A percentile compares a stretch with the other conserved stretches of the same genome.
Evolutionary conservation across 352 stramenopile genomes (phyloP).

Genomic region (Pythium folliculosum): DNA sequence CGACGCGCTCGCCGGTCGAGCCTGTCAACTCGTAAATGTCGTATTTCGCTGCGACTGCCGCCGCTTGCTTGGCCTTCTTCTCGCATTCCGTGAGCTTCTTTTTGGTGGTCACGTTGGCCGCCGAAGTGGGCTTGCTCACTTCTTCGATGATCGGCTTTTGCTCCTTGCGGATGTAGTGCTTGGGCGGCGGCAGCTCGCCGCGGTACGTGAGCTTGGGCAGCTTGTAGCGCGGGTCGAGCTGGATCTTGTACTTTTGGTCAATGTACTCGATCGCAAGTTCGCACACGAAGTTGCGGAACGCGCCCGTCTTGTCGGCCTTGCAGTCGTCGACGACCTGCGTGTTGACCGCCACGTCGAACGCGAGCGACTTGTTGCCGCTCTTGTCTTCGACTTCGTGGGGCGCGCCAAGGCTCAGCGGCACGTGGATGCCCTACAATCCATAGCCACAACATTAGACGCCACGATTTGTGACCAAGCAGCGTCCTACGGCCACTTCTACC

Average conservation of each 20-base stretch:
- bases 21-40: constrained; percentile 46
- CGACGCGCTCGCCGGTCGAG: neutral
- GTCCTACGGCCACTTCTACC: constrained; percentile 21
- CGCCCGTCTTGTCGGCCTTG: constrained; percentile 57
- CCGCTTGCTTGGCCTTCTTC: constrained; percentile 12
- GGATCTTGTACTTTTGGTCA: constrained; percentile 84
- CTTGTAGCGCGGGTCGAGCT: constrained; percentile 76
- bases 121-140: constrained; percentile 27
- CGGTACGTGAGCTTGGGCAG: constrained; percentile 69
- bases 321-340: constrained; percentile 72
- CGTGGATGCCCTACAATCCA: constrained; percentile 61
- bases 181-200: constrained; percentile 59
- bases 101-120: neutral
- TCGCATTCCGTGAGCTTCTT: neutral
- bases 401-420: constrained; percentile 67
- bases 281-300: constrained; percentile 84
- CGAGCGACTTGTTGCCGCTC: constrained; percentile 53
- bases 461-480: too few relatives aligned
- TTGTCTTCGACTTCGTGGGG: constrained; percentile 81
- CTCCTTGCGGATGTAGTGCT: constrained; percentile 80
- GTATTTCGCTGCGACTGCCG: constrained; percentile 24
- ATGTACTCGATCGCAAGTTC: constrained; percentile 83
- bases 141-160: constrained; percentile 77
- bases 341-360: constrained; percentile 83
- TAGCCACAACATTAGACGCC: neutral